Base-by-base conservation (phyloP, 108 stramenopile species). In the Fragilariopsis cylindrus region DNA sequence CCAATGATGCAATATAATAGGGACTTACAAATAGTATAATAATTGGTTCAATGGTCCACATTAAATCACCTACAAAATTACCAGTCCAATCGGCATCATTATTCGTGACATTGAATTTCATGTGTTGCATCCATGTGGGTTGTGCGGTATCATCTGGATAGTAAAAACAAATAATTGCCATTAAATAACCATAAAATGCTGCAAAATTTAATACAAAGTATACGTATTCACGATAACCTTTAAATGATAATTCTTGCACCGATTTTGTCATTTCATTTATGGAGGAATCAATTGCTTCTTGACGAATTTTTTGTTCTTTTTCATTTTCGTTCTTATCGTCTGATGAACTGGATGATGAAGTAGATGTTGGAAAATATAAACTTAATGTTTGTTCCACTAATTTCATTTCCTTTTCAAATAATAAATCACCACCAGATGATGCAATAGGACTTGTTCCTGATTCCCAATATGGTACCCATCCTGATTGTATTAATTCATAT, bases 31-130 rank as follows among this genome's bases (percentile, higher is more conserved):
- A 30, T 60, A 91, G 55, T 63, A 92, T 90, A 60, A 95, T 67
- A 49, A 91, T 57, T 3, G 92, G 92, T 69, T 94, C 93, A 40
- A 94, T 83, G 0, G 96, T 96, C 96, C 96, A 96, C 85, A 89
- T 90, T 18, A 93, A 84, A 71, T 94, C 96, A 0, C 96, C 96
- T 4, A 87, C 85, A 62, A 92, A 92, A 66, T 96, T 96, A 8
- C 93, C 91, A 3, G 56, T 57, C 93, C 93, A 94, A 75, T 96
- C 93, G 41, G 96, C 96, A 30, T 81, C 81, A 3, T 63, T 81
- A 79, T 92, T 87, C 13, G 68, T 65, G 77, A 83, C 69, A 50
- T 85, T 71, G 13, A 90, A 82, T 53, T 88, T 78, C 65, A 92
- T 53, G 4, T 63, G 50, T 48, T 77, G 65, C 11, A 92, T 71